Percentiles rank a stretch among this genome's conserved stretches.
Evolutionary conservation across 352 stramenopile species (phyloP).

Genomic region (Lagenidium sp.): DNA sequence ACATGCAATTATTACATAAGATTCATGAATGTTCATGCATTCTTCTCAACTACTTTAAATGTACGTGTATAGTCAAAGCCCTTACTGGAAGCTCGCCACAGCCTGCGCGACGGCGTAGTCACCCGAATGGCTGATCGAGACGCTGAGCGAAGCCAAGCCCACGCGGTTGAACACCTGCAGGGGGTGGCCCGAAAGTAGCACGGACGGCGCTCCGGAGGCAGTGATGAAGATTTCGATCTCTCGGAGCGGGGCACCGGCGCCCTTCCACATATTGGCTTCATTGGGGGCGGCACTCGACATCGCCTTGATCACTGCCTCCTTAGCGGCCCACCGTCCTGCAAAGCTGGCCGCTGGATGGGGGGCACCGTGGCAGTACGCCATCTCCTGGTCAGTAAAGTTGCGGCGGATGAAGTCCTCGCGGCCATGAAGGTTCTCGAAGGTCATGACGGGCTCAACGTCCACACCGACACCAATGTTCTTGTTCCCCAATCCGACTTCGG

Average conservation of each 20-base stretch:
- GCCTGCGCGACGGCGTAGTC: conserved; percentile 84
- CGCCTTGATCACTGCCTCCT: conserved; percentile 89
- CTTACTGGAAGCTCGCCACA: conserved; percentile 64
- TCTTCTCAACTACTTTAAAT: too few species aligned
- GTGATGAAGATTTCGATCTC: conserved; percentile 86
- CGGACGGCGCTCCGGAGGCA: conserved; percentile 62
- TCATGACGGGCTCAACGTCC: conserved; percentile 78
- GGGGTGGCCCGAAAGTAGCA: conserved; percentile 66
- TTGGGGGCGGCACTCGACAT: conserved; percentile 67
- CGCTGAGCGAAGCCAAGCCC: conserved; percentile 58
- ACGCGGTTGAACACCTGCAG: conserved; percentile 74
- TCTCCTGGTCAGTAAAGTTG: conserved; percentile 87
- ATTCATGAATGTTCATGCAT: too few species aligned
- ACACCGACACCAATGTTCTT: conserved; percentile 64
- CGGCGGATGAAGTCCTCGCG: conserved; percentile 79
- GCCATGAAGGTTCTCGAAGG: conserved; percentile 66
- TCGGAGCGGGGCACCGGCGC: conserved; percentile 53
- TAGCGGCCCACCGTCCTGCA: conserved; percentile 81
- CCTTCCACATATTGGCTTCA: conserved; percentile 65
- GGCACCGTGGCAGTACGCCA: conserved; percentile 74
- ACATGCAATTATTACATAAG: neutral
- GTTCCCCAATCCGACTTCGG: conserved; percentile 27
- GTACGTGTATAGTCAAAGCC: too few species aligned
- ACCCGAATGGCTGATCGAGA: conserved; percentile 87
- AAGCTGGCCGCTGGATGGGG: conserved; percentile 81